A percentile compares a stretch with the other conserved stretches of the same genome.
These are phyloP conservation scores for Cinnamomum micranthum DNA, from an alignment of 164 flowering plant genomes.

Conservation along the genomic window DNA sequence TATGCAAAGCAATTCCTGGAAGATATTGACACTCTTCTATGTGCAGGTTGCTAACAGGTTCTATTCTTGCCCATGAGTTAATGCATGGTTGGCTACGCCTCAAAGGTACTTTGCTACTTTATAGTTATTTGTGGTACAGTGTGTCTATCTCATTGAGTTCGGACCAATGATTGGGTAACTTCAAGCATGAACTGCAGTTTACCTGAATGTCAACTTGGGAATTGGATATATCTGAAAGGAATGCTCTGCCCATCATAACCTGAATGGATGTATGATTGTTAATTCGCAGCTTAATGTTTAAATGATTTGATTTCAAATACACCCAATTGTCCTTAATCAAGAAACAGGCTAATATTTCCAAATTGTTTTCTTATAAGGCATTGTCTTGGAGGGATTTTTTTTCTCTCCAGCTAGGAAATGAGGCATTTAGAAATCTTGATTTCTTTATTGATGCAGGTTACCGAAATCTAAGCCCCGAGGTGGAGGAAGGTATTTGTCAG, in stretches of 20 bases:
- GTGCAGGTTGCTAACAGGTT: conserved; percentile 83
- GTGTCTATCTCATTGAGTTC: neutral
- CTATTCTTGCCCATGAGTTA: conserved; percentile 93
- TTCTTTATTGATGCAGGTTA: conserved; percentile 44
- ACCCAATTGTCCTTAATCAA: no score
- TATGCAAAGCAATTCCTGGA: no score
- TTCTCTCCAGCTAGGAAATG: no score
- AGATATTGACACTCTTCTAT: conserved; percentile 2
- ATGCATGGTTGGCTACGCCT: conserved; percentile 98
- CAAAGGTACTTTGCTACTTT: conserved; percentile 47
- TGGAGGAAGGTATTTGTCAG: conserved; percentile 97
- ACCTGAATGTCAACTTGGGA: neutral
- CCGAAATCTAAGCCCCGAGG: conserved; percentile 71
- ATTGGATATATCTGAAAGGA: no score
- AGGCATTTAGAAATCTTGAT: neutral
- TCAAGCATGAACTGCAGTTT: neutral
- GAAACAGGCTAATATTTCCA: no score
- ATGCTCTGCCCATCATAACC: no score
- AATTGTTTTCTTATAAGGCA: no score
- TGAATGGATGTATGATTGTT: no score
- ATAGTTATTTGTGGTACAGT: neutral
- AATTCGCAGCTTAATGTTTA: no score
- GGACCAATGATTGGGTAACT: neutral
- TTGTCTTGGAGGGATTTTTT: no score
- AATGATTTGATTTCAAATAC: no score